Evolutionary conservation across 2,329 filamentous ascomycete species (phyloP).

Genomic region (Dissoconium aciculare): DNA sequence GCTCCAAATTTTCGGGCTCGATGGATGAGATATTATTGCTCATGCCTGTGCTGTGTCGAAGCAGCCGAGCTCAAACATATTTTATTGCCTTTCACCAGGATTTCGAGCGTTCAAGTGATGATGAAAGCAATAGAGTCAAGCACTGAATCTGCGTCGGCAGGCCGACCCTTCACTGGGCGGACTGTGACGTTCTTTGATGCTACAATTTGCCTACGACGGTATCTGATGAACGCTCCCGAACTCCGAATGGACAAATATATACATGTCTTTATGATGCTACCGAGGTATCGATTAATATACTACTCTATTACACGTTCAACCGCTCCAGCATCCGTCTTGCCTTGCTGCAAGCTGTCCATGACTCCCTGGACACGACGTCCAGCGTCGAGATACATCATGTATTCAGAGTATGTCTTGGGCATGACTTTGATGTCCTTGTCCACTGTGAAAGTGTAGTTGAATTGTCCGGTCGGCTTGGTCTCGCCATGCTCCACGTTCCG

Average conservation of each 20-base stretch:
- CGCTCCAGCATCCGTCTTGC: constrained; percentile 17
- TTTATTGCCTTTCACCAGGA: constrained; percentile 17
- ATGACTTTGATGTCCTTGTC: constrained; percentile 51
- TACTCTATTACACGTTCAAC: constrained; percentile 21
- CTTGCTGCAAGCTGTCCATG: constrained; percentile 26
- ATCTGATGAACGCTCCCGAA: constrained; percentile 15
- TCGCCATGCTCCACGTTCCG: constrained; percentile 55
- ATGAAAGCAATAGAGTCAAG: constrained; percentile 96
- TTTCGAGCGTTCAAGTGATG: constrained; percentile 58
- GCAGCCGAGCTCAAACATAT: constrained; percentile 44
- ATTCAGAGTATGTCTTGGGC: constrained; percentile 48
- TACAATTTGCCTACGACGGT: constrained; percentile 22
- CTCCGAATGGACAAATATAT: too few relatives aligned
- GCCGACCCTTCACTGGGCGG: constrained; percentile 33
- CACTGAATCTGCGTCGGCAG: constrained; percentile 50
- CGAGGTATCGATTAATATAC: too few relatives aligned
- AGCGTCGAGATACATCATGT: constrained; percentile 51
- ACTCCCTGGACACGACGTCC: constrained; percentile 41
- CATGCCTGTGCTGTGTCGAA: constrained; percentile 48
- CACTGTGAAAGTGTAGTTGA: constrained; percentile 61
- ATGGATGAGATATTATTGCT: constrained; percentile 16
- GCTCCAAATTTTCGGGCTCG: constrained; percentile 39
- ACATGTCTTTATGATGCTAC: too few relatives aligned
- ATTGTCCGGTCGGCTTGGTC: constrained; percentile 54
- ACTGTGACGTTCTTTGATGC: constrained; percentile 21